Percentiles rank a stretch among this genome's conserved stretches.
Conservation (phyloP, 1,139 yeast genomes). For the Geotrichum histeridarum region DNA sequence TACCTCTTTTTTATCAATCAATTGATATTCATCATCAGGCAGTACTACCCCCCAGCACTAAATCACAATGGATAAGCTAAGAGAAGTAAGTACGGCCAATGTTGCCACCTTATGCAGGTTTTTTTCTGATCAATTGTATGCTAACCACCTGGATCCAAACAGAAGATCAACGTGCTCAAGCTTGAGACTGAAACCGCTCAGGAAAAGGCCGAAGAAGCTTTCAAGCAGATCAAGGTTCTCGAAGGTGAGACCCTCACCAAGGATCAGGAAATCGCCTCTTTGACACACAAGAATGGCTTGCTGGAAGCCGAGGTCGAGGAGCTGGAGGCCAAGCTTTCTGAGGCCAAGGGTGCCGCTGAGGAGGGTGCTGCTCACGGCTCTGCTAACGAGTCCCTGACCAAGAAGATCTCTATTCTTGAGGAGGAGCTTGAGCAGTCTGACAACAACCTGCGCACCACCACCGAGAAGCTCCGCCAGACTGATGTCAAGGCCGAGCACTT, state of each 20-base stretch:
- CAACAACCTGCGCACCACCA: constrained; percentile 85
- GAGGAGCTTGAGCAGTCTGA: constrained; percentile 92
- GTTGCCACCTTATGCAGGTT: not conserved
- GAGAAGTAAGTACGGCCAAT: constrained; percentile 42
- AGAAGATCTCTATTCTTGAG: constrained; percentile 88
- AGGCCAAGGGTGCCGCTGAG: constrained; percentile 84
- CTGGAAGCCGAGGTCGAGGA: constrained; percentile 90
- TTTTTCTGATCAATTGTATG: not conserved
- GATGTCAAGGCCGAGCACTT: constrained; percentile 96
- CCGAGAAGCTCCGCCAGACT: constrained; percentile 89
- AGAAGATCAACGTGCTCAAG: constrained; percentile 88
- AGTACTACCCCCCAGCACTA: not conserved
- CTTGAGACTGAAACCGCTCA: constrained; percentile 96
- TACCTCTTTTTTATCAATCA: not conserved
- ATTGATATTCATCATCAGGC: not conserved
- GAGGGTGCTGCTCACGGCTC: constrained; percentile 88
- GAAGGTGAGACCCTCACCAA: constrained; percentile 89
- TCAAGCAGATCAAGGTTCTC: constrained; percentile 74
- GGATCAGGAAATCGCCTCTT: constrained; percentile 90
- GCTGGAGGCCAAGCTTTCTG: constrained; percentile 72
- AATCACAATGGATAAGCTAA: constrained; percentile 45
- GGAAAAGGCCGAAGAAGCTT: constrained; percentile 87
- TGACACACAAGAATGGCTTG: constrained; percentile 86
- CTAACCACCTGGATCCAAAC: not conserved
- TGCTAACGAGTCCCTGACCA: constrained; percentile 83